phyloP scores from a whole-genome alignment of 495 filamentous ascomycete genomes.

The Saxispiralis lemnorum region DNA sequence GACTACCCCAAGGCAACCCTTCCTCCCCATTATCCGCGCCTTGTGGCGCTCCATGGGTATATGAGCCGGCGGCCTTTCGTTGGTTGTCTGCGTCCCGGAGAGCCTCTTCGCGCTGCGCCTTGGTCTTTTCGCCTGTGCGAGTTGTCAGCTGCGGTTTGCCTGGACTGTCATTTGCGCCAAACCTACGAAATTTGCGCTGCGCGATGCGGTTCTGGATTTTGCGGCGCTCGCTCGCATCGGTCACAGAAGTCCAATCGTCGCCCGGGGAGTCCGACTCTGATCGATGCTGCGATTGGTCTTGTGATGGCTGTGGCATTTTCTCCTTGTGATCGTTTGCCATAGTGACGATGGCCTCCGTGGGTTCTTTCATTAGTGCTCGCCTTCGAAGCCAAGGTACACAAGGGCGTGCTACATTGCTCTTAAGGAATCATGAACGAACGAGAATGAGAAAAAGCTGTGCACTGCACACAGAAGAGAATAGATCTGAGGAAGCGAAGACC shows the following conservation, averaged over 20 bases:
- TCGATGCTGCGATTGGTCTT: no score
- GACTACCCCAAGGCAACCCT: conserved; percentile 46
- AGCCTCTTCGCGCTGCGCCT: conserved; percentile 38
- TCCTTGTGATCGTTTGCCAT: no score
- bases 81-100: conserved; percentile 40
- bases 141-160: background rate
- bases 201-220: conserved; percentile 28
- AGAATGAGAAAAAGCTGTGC: no score
- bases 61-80: conserved; percentile 35
- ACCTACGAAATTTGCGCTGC: conserved; percentile 26
- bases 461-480: no score
- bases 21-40: conserved; percentile 34
- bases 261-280: background rate
- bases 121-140: conserved; percentile 37
- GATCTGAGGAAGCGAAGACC: no score
- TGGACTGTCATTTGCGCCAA: background rate
- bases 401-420: no score
- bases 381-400: no score
- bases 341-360: no score
- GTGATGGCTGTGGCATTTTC: no score
- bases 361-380: no score
- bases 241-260: conserved; percentile 24
- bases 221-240: conserved; percentile 23
- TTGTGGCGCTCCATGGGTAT: conserved; percentile 34
- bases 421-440: no score